Base-by-base conservation (phyloP, 208 protist genomes). In the Phytomonas serpens region DNA sequence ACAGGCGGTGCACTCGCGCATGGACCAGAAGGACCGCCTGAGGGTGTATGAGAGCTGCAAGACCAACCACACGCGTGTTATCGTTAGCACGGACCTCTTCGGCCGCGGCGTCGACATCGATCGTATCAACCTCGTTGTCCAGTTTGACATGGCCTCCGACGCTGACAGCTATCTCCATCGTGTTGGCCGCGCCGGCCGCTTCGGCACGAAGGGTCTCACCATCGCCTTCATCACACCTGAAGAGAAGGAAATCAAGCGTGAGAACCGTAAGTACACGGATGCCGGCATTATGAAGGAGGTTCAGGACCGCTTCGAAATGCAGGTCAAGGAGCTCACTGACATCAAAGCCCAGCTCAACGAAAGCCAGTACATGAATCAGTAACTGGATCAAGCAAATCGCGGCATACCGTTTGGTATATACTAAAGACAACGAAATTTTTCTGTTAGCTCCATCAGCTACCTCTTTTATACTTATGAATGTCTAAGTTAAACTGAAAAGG, bases 81-180 rank as follows among this genome's bases (percentile, higher is more conserved):
- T 99, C 64, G 98, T 99, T 52, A 80, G 99, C 65, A 99, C 99
- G 16, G 98, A 99, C 85, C 80, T 99, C 51, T 99, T 99, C 77
- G 99, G 97, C 63, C 97, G 99, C 75, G 99, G 99, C 85, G 97
- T 99, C 69, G 99, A 99, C 82, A 98, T 99, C 76, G 98, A 99
- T 77, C 87, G 95, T 64, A 98, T 99, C 71, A 99, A 99, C 88
- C 94, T 99, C 47, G 99, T 99, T 37, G 97, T 99, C 75, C 99
- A 99, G 87, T 99, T 99, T 84, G 99, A 99, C 85, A 99, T 99
- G 98, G 96, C 99, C 33, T 92, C 93, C 16, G 83, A 95, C 27
- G 81, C 80, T 19, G 98, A 99, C 80, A 94, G 88, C 33, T 99
- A 99, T 79, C 89, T 99, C 23, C 99, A 99, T 83, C 93, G 99